Evolutionary conservation across 768 basidiomycete species (phyloP), one percentile per base, ranked within the genome.

Genomic region (Amanita molliuscula): DNA sequence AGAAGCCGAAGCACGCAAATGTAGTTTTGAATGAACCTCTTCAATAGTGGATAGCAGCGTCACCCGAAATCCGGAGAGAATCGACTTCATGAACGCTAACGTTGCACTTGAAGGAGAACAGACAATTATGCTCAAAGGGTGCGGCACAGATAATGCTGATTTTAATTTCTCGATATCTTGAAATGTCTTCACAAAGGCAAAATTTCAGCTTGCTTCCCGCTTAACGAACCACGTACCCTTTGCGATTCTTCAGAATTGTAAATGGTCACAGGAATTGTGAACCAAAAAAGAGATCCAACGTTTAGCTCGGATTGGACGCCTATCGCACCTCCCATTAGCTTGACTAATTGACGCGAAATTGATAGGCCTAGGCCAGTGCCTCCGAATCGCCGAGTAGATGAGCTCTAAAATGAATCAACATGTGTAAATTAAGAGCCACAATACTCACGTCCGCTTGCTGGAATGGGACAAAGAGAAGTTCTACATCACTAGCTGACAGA

Each of bases 351-450:
- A 11, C 82, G 75, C 6, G 82, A 85, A 55, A 88, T 88, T 5
- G 81, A 84, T 20, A 86, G 65, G 16, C 85, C 85, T 7, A 88
- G 62, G 8, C 85, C 85, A n/a, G 84, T 86, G 2, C 85, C 85
- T 41, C 85, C 85, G 58, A 84, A 87, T 6, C 79, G 74, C 23
- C 84, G 77, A 6, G 85, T 86, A 0, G 82, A 84, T 0, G 84
- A 85, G 54, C 82, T 85, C 67, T 74, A 48, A 36, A 23, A 23
- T 8, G 26, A 7, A n/a, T 28, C 15, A 43, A 23, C 48, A 18
- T 49, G 8, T 18, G 41, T 18, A 8, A 36, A 48, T 47, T 29
- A 18, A 31, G 6, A n/a, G 23, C 25, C 6, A 40, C 16, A 10
- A 6, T 2, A 61, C 64, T 56, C 53, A 72, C 72, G 54, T 86